Evolutionary conservation across 148 eudicot species (phyloP).

Genomic region (Camellia lanceoleosa): DNA sequence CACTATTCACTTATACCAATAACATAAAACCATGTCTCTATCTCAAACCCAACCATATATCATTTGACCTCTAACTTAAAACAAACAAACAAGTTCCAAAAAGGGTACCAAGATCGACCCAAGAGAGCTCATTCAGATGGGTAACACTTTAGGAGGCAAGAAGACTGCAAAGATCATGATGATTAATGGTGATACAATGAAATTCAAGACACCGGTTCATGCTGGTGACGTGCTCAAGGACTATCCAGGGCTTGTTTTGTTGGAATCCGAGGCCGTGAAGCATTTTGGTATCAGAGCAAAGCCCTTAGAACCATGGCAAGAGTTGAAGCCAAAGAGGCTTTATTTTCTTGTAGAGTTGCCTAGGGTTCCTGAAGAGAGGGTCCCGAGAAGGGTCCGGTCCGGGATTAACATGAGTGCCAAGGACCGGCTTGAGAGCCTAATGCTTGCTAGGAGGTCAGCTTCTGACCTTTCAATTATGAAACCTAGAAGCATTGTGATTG

Average conservation of each 20-base stretch:
- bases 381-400: constrained; percentile 62
- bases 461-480: constrained; percentile 68
- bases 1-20: neutral
- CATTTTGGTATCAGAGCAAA: constrained; percentile 74
- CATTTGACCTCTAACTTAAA: neutral
- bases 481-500: constrained; percentile 37
- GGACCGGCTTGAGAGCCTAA: constrained; percentile 78
- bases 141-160: constrained; percentile 66
- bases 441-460: constrained; percentile 67
- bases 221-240: constrained; percentile 55
- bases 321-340: constrained; percentile 60
- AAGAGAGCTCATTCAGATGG: constrained; percentile 39
- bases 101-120: neutral
- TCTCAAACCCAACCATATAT: neutral
- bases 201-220: constrained; percentile 70
- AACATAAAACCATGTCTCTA: neutral
- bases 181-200: constrained; percentile 68
- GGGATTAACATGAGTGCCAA: constrained; percentile 77
- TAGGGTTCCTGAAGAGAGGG: constrained; percentile 36
- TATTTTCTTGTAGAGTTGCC: constrained; percentile 85
- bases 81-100: neutral
- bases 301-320: constrained; percentile 56
- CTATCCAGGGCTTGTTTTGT: constrained; percentile 65
- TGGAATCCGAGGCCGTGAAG: constrained; percentile 73
- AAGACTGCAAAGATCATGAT: constrained; percentile 77